These are phyloP conservation scores for Marasmius sp. DNA, from an alignment of 1,284 basidiomycete species.

Conservation along the genomic window DNA sequence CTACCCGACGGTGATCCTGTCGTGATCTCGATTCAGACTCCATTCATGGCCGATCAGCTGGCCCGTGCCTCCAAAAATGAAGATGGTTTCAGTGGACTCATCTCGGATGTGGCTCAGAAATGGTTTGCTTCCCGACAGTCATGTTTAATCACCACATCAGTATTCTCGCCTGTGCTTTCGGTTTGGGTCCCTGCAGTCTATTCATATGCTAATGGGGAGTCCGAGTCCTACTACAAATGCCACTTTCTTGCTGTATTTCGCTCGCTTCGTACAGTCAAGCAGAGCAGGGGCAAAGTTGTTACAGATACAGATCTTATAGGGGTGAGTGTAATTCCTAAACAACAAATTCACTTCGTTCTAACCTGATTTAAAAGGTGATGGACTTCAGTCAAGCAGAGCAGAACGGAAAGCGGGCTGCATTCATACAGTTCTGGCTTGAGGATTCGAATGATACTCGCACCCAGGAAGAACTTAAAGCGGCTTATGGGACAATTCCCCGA, in stretches of 20 bases:
- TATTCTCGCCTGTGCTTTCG: neutral
- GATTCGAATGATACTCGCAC: neutral
- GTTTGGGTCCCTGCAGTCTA: neutral
- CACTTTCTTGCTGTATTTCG: neutral
- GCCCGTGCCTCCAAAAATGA: no score
- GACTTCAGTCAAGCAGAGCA: neutral
- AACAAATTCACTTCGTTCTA: no score
- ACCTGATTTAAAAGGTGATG: neutral
- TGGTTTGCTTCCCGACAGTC: neutral
- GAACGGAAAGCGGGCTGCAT: neutral
- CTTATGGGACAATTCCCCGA: neutral
- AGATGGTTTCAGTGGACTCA: no score
- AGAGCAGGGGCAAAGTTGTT: no score
- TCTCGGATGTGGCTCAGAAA: no score
- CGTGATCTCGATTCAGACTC: no score
- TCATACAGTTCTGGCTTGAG: neutral
- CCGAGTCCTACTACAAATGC: neutral
- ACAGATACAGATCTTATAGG: neutral
- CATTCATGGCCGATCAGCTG: no score
- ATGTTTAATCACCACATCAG: constrained; percentile 2
- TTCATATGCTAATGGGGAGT: neutral
- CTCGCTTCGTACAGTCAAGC: neutral
- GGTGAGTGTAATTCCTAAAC: neutral
- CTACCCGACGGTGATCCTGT: no score
- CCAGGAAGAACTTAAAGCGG: neutral